Evolutionary conservation across 805 yeast genomes (phyloP).

Genomic region (Saturnispora zaruensis): DNA sequence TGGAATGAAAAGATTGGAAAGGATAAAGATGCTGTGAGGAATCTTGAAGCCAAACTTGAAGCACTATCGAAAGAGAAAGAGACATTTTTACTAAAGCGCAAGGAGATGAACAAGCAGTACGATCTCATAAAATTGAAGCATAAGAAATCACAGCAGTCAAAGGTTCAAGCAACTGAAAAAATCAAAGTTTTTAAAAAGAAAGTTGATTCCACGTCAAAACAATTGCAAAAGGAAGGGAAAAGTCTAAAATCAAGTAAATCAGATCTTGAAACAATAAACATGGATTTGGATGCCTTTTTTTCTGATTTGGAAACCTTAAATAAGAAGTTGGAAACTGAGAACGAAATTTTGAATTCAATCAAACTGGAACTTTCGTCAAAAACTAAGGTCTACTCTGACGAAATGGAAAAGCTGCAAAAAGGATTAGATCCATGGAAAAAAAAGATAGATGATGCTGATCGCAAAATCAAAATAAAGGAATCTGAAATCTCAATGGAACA

Average conservation of each 20-base stretch:
- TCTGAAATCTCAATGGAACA: slow-evolving; percentile 55
- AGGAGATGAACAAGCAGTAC: slow-evolving; percentile 15
- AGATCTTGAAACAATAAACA: slow-evolving; percentile 37
- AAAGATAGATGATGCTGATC: slow-evolving; percentile 51
- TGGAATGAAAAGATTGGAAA: slow-evolving; percentile 8
- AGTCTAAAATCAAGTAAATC: slow-evolving; percentile 37
- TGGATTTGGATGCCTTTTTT: slow-evolving; percentile 37
- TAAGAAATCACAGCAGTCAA: slow-evolving; percentile 43
- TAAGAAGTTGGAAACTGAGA: slow-evolving; percentile 42
- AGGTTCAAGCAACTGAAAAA: slow-evolving; percentile 69
- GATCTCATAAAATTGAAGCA: slow-evolving; percentile 28
- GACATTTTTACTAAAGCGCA: slow-evolving; percentile 27
- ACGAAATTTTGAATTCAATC: slow-evolving; percentile 48
- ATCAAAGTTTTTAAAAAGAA: slow-evolving; percentile 55
- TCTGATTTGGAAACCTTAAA: slow-evolving; percentile 39
- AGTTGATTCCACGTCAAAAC: slow-evolving; percentile 49
- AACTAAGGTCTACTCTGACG: slow-evolving; percentile 57
- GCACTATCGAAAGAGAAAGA: slow-evolving; percentile 27
- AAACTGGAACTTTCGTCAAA: slow-evolving; percentile 61
- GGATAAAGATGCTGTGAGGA: slow-evolving; percentile 17
- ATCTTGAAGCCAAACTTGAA: slow-evolving; percentile 30
- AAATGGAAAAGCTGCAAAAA: slow-evolving; percentile 55
- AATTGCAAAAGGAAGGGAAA: slow-evolving; percentile 39
- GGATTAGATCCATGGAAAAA: slow-evolving; percentile 79
- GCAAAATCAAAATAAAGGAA: slow-evolving; percentile 54